Base-by-base conservation (phyloP, 768 basidiomycete genomes). In the Boletus tomentosulus region DNA sequence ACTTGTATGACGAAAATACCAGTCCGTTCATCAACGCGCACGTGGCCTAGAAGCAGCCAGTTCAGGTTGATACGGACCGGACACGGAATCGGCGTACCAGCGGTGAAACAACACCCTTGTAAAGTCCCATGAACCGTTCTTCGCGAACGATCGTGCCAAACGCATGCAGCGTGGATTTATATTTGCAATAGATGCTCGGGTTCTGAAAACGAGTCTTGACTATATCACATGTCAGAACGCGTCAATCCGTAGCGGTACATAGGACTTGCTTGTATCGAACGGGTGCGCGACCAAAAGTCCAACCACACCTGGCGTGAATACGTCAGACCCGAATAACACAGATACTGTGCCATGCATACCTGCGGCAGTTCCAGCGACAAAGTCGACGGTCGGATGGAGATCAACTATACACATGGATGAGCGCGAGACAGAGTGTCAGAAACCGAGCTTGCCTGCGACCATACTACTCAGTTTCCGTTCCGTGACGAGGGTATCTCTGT, bases 131-230 rank as follows among this genome's bases (percentile, higher is more conserved):
- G 45, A 90, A 74, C 28, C 77, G 76, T 65, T 92, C 90, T 65
- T 91, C 87, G 10, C 77, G 76, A 2, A 86, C 62, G 52, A 92
- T 91, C 1, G 83, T 87, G 33, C 69, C 55, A 49, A 91, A 74
- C 1, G 89, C 85, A 66, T 85, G 72, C n/a, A 80, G 61, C 0
- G 83, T 87, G 6, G 85, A 85, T 22, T 66, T 73, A 62, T 92
- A 92, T 62, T 71, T 82, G 3, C 64, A 62, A 12, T 80, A 75
- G 16, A 82, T 76, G 24, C 73, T 67, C 0, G 86, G 85, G 60
- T 76, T 86, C 66, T 92, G 90, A 53, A 91, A 80, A 37, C 89
- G 81, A 15, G 90, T 88, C 74, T 92, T 92, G 58, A 92, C 89
- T 87, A 59, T 9, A 39, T 53, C 33, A 47, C 50, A 11, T 2